Base-by-base conservation (phyloP, 2,329 filamentous ascomycete genomes). In the Dothideomycetes sp. region DNA sequence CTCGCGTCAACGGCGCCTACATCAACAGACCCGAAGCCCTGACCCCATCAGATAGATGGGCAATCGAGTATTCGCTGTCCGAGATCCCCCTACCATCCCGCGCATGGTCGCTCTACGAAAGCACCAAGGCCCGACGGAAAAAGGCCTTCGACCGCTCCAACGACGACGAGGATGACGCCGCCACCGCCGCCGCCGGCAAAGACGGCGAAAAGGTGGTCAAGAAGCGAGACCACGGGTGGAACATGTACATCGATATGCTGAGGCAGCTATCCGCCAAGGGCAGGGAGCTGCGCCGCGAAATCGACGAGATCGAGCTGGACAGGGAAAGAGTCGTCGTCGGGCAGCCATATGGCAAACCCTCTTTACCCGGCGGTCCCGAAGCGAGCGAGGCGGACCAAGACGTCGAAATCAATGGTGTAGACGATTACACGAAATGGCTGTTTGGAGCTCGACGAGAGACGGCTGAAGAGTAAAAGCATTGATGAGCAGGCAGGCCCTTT, bases 21-120 rank as follows among this genome's bases (percentile, higher is more conserved):
- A 74, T 85, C 1, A 54, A 64, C 0, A 77, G 86, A 3, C 83
- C 86, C 0, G 47, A 60, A 2, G 49, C 66, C 0, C 55, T 80
- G 34, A 58, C 37, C 0, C 22, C 51, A 11, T 15, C 51, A 0
- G 70, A 77, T 47, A 52, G 63, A 5, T 95, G 88, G 88, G 58
- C 63, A 0, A 65, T 95, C n/a, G 77, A 91, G 50, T 95, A 94
- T 59, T 70, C 78, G 27, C 62, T 95, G 35, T 70, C 72, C 34
- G 81, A 88, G 47, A 64, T 87, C 2, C 38, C 59, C 0, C 47
- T 58, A 3, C 31, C 46, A 2, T 46, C 56, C 0, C 62, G 65
- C 8, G 74, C 72, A 1, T 59, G 57, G 44, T 58, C 41, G 1
- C 57, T 82, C 17, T 86, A 86, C 55, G 31, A 53, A 1, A 62